Percentiles rank a stretch among this genome's conserved stretches.
Conservation (phyloP, 2,329 filamentous ascomycete species). For the Corniculantispora saksenae region DNA sequence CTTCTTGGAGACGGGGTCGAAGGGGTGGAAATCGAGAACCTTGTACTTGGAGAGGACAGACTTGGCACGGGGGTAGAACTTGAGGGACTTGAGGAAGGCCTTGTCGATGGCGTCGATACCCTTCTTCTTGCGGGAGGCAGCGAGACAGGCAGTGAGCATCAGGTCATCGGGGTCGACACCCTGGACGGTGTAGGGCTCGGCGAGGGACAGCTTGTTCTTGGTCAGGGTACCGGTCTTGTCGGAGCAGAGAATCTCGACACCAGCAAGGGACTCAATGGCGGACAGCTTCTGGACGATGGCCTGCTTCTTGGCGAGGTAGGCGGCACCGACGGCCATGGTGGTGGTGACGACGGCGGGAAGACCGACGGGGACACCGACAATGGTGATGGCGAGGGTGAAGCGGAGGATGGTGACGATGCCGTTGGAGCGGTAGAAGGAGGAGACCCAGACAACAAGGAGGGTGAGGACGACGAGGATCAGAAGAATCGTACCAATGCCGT, state of each 20-base stretch:
- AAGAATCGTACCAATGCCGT: conserved; percentile 80
- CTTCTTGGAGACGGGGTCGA: conserved; percentile 93
- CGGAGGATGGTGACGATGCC: conserved; percentile 75
- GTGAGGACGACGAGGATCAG: conserved; percentile 76
- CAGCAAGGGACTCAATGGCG: conserved; percentile 87
- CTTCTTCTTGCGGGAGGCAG: conserved; percentile 91
- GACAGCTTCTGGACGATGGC: conserved; percentile 92
- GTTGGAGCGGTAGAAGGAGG: conserved; percentile 86
- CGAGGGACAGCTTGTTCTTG: conserved; percentile 89
- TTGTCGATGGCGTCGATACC: conserved; percentile 94
- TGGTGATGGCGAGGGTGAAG: conserved; percentile 86
- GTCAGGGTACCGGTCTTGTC: conserved; percentile 94
- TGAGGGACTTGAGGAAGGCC: conserved; percentile 85
- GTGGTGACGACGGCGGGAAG: conserved; percentile 91
- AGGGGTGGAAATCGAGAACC: conserved; percentile 81
- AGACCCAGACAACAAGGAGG: conserved; percentile 80
- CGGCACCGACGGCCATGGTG: conserved; percentile 91
- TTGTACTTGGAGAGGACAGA: conserved; percentile 78
- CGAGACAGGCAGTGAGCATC: conserved; percentile 88
- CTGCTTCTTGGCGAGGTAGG: conserved; percentile 88
- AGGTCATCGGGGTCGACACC: conserved; percentile 85
- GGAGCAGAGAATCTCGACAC: conserved; percentile 91
- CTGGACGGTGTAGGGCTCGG: conserved; percentile 79
- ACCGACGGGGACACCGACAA: conserved; percentile 90
- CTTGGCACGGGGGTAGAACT: conserved; percentile 82